These are phyloP conservation scores for Leccinum subspadiceum DNA, from an alignment of 1,284 basidiomycete genomes.

Conservation along the genomic window DNA sequence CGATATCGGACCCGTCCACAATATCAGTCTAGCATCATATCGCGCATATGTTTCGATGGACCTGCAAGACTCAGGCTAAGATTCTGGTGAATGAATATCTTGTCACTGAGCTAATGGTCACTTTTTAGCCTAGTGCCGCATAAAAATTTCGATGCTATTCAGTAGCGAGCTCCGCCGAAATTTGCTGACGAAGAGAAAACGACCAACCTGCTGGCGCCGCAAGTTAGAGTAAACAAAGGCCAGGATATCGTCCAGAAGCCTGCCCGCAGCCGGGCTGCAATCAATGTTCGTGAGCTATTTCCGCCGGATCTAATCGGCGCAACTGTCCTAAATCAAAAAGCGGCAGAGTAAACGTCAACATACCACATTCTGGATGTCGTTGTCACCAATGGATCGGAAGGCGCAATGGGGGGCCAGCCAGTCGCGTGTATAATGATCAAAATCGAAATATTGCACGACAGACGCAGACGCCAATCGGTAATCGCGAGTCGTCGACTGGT, in stretches of 20 bases:
- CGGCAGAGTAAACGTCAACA: slow-evolving; percentile 12
- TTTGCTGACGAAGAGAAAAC: not conserved
- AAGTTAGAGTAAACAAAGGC: slow-evolving; percentile 9
- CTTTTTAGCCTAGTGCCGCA: not conserved
- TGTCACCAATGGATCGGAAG: slow-evolving; percentile 1
- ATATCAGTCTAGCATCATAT: not conserved
- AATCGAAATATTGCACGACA: not conserved
- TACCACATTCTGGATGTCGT: slow-evolving; percentile 7
- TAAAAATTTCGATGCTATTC: not conserved
- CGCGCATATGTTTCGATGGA: not conserved
- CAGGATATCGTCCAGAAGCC: slow-evolving; percentile 1
- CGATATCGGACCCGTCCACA: not conserved
- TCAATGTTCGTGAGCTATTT: slow-evolving; percentile 23
- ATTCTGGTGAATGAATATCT: not conserved
- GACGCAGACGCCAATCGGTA: not conserved
- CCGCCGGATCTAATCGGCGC: slow-evolving; percentile 27
- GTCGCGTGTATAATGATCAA: slow-evolving; percentile 3
- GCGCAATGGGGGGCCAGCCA: not conserved
- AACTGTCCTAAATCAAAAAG: slow-evolving; percentile 14
- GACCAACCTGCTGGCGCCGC: not conserved
- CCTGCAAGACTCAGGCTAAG: not conserved
- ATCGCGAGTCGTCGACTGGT: not conserved
- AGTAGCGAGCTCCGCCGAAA: slow-evolving; percentile 2
- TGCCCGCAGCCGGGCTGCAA: slow-evolving; percentile 8
- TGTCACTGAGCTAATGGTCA: not conserved